Evolutionary conservation across 768 basidiomycete species (phyloP), one percentile per base, ranked within the genome.

Genomic region (Crepidotus variabilis): DNA sequence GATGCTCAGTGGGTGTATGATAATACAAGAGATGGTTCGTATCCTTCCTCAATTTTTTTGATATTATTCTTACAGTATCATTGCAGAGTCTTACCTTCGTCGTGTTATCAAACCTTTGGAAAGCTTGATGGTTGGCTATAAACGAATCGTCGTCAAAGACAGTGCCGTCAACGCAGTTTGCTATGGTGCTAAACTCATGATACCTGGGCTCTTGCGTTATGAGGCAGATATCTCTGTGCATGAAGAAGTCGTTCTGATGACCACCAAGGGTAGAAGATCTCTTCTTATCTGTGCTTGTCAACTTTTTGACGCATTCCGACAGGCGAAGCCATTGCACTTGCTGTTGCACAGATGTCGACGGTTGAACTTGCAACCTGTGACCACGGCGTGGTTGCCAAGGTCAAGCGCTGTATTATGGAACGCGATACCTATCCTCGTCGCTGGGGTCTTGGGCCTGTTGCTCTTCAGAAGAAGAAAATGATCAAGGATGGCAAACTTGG

Each of bases 381-480:
- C 70, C 96, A 99, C 67, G 97, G 97, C 48, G 93, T 99, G 56
- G 96, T 98, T 45, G 97, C 97, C 34, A 98, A 98, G 76, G 94
- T 99, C 67, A 99, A 99, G 76, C 81, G 97, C 51, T 98, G 96
- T 69, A 98, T 99, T 68, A 99, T 99, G 97, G 97, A 98, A 71
- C 88, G 96, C 35, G 97, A 99, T 72, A 91, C 93, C 18, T 99
- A 99, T 72, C 97, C 97, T 39, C 86, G 97, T 55, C 86, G 95
- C 60, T 98, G 97, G 97, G 97, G 97, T 50, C 83, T 98, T 51
- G 97, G 97, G n/a, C 97, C 97, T 20, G 85, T 95, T 72, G 96
- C 97, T 13, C 76, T 92, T 53, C 90, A 96, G 71, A 98, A 98
- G 82, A 99, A 98, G 79, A 97, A 96, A 72, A 79, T 99, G 83